Evolutionary conservation across 441 rosid genomes (phyloP), one percentile per base, ranked within the genome.

Genomic region (Metrosideros polymorpha): DNA sequence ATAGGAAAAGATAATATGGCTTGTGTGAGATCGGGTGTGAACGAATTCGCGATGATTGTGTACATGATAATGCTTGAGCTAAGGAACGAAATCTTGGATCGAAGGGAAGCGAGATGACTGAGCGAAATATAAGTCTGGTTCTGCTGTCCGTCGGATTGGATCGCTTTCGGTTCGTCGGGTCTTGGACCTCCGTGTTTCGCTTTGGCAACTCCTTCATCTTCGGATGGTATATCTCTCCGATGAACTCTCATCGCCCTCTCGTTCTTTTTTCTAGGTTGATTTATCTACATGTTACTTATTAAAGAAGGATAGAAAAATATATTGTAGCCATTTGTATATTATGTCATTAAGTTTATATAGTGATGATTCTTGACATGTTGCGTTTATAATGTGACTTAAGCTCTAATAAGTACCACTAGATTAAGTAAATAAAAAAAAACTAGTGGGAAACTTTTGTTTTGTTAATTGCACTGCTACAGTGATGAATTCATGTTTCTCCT

Each of bases 1-100:
- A 15, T 59, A 13, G 17, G 1, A 0, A 10, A 25, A 55, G 32
- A 13, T n/a, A 13, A 14, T 3, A 27, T 17, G 0, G 32, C 7
- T 29, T 14, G 71, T 7, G 10, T 1, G 19, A 59, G 35, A 4
- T 19, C 35, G 4, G 59, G 14, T 12, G 1, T 1, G 30, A 56
- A 1, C 1, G 30, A 56, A 5, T n/a, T 6, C 29, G 17, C 32
- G 1, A 0, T 6, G 32, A n/a, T n/a, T 13, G 63, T 8, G 0
- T 1, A 7, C 32, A n/a, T 4, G 2, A 3, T 1, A 4, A 4
- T 49, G 51, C 15, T 13, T 4, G 51, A 49, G 51, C 51, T 9
- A 25, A n/a, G 32, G 35, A 14, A 29, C 6, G 19, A 29, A 19
- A 29, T 29, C 19, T 59, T 6, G 35, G 71, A 29, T 29, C 1